Conservation (phyloP, 805 yeast species). For the Cyberlindnera subsufficiens region DNA sequence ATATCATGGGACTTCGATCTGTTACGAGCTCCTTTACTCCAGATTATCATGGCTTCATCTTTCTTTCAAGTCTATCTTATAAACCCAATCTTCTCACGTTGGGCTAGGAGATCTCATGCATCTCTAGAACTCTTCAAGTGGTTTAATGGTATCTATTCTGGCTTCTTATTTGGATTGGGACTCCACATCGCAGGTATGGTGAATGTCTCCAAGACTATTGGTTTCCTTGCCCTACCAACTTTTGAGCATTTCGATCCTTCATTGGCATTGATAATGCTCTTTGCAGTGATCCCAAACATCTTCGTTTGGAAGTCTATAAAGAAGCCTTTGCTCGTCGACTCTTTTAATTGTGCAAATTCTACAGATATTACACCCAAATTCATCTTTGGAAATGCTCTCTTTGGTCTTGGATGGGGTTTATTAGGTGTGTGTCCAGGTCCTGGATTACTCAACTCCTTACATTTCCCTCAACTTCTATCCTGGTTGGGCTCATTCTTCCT, state of each 20-base stretch:
- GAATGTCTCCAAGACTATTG: conserved; percentile 35
- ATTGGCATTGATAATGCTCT: conserved; percentile 34
- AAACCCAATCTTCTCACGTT: conserved; percentile 21
- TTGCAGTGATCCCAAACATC: conserved; percentile 40
- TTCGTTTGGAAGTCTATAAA: conserved; percentile 27
- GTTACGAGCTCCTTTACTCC: conserved; percentile 1
- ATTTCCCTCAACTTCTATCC: conserved; percentile 3
- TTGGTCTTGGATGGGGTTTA: conserved; percentile 51
- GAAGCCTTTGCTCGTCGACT: conserved; percentile 17
- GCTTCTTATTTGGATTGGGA: conserved; percentile 40
- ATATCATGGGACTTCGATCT: conserved; percentile 3
- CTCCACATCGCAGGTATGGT: conserved; percentile 43
- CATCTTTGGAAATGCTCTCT: conserved; percentile 36
- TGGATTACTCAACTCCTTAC: conserved; percentile 28
- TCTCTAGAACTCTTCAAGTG: not conserved
- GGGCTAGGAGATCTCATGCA: not conserved
- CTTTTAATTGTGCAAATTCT: conserved; percentile 23
- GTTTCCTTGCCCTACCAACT: conserved; percentile 35
- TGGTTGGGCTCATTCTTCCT: conserved; percentile 12
- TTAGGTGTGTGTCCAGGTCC: conserved; percentile 52
- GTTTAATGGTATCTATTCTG: conserved; percentile 21
- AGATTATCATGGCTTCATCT: conserved; percentile 3
- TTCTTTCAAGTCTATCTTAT: conserved; percentile 18
- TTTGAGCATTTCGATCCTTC: conserved; percentile 42
- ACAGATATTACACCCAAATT: conserved; percentile 25